phyloP scores from a whole-genome alignment of 2,329 filamentous ascomycete species.

The Colletotrichum cereale region DNA sequence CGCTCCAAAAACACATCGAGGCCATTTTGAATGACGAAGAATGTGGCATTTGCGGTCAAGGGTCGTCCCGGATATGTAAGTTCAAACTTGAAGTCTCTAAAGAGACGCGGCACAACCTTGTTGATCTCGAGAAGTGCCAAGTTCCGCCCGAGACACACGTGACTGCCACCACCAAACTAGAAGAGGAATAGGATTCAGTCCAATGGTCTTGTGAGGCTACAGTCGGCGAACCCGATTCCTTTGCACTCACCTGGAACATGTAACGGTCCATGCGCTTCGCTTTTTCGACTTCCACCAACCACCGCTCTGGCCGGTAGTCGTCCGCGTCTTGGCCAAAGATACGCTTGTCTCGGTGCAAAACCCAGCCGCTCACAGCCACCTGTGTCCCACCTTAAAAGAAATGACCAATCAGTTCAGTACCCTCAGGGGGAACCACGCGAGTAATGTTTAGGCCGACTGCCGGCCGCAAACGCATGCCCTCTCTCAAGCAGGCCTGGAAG shows the following conservation, averaged over 20 bases:
- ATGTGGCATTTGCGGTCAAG: conserved; percentile 66
- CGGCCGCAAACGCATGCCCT: conserved; percentile 67
- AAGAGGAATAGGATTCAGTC: not conserved
- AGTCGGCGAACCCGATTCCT: not conserved
- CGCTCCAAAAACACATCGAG: conserved; percentile 63
- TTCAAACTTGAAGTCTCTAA: conserved; percentile 66
- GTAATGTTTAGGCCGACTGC: conserved; percentile 67
- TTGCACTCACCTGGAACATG: conserved; percentile 65
- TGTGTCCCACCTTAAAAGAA: conserved; percentile 65
- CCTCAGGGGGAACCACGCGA: conserved; percentile 62
- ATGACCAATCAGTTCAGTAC: conserved; percentile 63
- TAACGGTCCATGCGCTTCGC: conserved; percentile 64
- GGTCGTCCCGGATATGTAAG: conserved; percentile 63
- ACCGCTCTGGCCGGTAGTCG: conserved; percentile 65
- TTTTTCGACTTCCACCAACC: conserved; percentile 61
- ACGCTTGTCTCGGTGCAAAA: conserved; percentile 61
- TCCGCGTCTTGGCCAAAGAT: conserved; percentile 66
- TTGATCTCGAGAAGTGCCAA: conserved; percentile 69
- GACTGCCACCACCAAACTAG: conserved; percentile 66
- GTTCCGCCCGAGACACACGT: conserved; percentile 68
- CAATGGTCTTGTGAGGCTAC: too few species aligned
- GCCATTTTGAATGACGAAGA: conserved; percentile 71
- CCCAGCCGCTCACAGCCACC: conserved; percentile 67
- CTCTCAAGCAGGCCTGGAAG: conserved; percentile 69
- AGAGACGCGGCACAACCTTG: conserved; percentile 67